A percentile compares a stretch with the other conserved stretches of the same genome.
Conservation (phyloP, 176 grass and related monocot genomes). For the Puya raimondii region DNA sequence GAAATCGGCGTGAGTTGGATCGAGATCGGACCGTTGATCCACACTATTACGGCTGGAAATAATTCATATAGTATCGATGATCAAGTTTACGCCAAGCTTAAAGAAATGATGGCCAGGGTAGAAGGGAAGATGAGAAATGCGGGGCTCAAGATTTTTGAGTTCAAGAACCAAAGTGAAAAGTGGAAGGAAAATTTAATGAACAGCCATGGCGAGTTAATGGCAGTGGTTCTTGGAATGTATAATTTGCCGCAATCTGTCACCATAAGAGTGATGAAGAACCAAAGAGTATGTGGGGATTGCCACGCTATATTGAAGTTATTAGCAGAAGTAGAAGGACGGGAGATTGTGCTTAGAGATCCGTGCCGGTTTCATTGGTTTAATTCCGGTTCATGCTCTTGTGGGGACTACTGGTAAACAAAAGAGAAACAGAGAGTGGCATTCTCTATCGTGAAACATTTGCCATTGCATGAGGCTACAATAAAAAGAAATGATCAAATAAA, state of each 20-base stretch:
- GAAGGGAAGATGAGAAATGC: conserved; percentile 40
- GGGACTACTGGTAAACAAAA: conserved; percentile 58
- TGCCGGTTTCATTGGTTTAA: conserved; percentile 60
- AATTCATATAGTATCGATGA: conserved; percentile 17
- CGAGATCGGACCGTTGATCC: conserved; percentile 40
- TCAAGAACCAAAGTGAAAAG: conserved; percentile 48
- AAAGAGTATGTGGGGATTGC: conserved; percentile 57
- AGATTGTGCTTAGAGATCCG: conserved; percentile 62
- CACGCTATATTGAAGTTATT: conserved; percentile 62
- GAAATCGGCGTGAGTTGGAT: conserved; percentile 51
- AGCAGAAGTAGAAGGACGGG: conserved; percentile 43
- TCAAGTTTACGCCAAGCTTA: conserved; percentile 23
- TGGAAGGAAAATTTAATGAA: conserved; percentile 26
- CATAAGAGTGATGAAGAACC: conserved; percentile 73
- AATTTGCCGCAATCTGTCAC: conserved; percentile 27
- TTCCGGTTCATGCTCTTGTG: conserved; percentile 61
- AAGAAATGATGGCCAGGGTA: conserved; percentile 36
- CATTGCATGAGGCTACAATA: no score
- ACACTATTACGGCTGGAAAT: conserved; percentile 35
- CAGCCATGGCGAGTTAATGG: conserved; percentile 57
- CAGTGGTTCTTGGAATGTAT: conserved; percentile 37
- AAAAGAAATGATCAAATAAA: no score
- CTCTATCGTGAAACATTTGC: no score
- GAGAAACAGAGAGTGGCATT: no score
- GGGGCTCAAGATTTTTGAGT: conserved; percentile 33